phyloP scores from a whole-genome alignment of 2,329 filamentous ascomycete species.

The Ophiocordyceps robertsii region DNA sequence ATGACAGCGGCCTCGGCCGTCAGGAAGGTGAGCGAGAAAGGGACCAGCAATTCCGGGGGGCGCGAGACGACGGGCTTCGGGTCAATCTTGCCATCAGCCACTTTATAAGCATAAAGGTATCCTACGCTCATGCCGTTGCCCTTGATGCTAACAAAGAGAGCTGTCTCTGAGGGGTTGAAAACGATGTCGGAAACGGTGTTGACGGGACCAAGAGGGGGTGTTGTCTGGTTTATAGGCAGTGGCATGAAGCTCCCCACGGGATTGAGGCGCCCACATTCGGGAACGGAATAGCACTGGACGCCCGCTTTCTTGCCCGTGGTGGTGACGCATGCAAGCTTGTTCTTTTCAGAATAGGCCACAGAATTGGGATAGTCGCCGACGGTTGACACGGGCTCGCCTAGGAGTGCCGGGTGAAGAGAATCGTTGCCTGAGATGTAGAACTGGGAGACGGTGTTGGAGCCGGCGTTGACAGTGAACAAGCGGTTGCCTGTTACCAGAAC shows the following conservation, averaged over 20 bases:
- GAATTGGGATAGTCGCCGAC: conserved; percentile 2
- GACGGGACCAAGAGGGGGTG: background rate
- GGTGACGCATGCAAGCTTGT: conserved; percentile 2
- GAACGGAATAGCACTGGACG: conserved; percentile 1
- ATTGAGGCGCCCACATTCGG: background rate
- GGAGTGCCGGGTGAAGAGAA: background rate
- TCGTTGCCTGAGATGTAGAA: conserved; percentile 1
- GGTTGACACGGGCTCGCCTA: background rate
- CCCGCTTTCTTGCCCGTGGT: conserved; percentile 1
- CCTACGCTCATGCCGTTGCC: conserved; percentile 1
- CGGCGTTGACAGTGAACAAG: conserved; percentile 4
- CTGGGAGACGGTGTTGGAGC: conserved; percentile 1
- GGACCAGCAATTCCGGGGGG: background rate
- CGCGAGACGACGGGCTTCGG: background rate
- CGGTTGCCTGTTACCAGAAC: conserved; percentile 1
- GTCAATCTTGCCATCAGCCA: background rate
- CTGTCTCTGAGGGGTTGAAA: conserved; percentile 1
- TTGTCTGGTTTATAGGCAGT: conserved; percentile 1
- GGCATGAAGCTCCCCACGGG: background rate
- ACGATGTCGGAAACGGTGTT: conserved; percentile 1
- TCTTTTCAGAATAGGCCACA: conserved; percentile 2
- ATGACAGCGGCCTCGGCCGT: background rate
- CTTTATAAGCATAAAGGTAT: background rate
- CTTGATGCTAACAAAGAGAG: conserved; percentile 2
- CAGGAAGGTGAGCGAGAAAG: background rate